phyloP scores from a whole-genome alignment of 495 filamentous ascomycete genomes.

The Immersiella caudata region DNA sequence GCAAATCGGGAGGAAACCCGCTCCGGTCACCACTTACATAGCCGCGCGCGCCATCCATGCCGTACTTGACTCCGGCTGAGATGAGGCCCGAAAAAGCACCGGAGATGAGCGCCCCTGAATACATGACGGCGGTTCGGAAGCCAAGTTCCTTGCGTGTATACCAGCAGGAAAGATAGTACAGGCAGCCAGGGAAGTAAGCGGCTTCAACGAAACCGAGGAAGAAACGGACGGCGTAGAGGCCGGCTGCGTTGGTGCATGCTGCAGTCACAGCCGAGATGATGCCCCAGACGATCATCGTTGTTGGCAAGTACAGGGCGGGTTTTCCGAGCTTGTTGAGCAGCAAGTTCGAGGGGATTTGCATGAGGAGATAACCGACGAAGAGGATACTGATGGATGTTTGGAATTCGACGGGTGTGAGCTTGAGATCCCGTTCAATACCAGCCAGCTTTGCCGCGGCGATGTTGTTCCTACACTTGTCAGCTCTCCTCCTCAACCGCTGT shows the following conservation, averaged over 20 bases:
- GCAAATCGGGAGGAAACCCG: too few relatives aligned
- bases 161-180: conserved; percentile 62
- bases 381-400: conserved; percentile 69
- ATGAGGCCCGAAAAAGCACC: conserved; percentile 67
- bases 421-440: conserved; percentile 50
- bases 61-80: conserved; percentile 56
- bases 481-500: background rate
- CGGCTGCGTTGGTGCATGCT: conserved; percentile 61
- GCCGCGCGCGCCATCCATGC: conserved; percentile 52
- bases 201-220: conserved; percentile 67
- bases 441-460: conserved; percentile 57
- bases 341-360: conserved; percentile 65
- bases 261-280: conserved; percentile 67
- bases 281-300: conserved; percentile 71
- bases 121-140: conserved; percentile 61
- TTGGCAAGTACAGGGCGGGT: conserved; percentile 67
- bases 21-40: too few relatives aligned
- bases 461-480: conserved; percentile 44
- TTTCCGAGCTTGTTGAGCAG: conserved; percentile 60
- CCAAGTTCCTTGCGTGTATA: conserved; percentile 62
- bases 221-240: conserved; percentile 68
- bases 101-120: conserved; percentile 64
- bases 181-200: conserved; percentile 54
- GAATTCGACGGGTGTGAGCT: conserved; percentile 49
- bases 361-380: conserved; percentile 68